phyloP scores from a whole-genome alignment of 1,139 yeast genomes.

The Tardiomyces blankii region DNA sequence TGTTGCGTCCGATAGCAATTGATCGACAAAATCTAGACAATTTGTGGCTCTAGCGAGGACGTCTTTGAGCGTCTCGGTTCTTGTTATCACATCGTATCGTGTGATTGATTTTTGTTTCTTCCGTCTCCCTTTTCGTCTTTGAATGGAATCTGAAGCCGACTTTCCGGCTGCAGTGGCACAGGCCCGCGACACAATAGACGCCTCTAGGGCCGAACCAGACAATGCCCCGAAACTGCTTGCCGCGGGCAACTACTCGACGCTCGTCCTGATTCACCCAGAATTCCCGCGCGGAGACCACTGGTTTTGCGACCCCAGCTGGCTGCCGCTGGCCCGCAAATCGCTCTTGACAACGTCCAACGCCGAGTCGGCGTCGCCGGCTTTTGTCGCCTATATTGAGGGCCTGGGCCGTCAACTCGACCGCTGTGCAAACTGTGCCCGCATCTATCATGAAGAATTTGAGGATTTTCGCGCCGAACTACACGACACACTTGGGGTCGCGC shows the following conservation, averaged over 20 bases:
- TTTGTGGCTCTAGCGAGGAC: too few relatives aligned
- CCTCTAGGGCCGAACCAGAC: not conserved
- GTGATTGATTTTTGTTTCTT: too few relatives aligned
- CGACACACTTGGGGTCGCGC: not conserved
- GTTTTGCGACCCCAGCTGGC: slow-evolving; percentile 12
- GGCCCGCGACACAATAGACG: not conserved
- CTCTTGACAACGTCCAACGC: slow-evolving; percentile 2
- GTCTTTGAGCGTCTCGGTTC: too few relatives aligned
- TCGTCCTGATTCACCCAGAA: not conserved
- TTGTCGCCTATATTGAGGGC: not conserved
- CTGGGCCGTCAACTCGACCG: not conserved
- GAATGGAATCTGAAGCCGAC: not conserved
- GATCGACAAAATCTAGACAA: too few relatives aligned
- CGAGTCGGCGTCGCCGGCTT: not conserved
- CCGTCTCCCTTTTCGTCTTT: too few relatives aligned
- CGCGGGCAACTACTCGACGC: not conserved
- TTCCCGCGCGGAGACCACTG: slow-evolving; percentile 7
- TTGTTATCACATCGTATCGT: too few relatives aligned
- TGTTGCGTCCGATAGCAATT: too few relatives aligned
- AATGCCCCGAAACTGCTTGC: not conserved
- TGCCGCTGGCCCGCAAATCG: slow-evolving; percentile 8
- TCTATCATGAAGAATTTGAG: slow-evolving; percentile 9
- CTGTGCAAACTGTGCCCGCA: slow-evolving; percentile 9
- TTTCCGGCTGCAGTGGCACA: not conserved
- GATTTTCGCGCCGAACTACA: slow-evolving; percentile 1